Evolutionary conservation across 768 basidiomycete genomes (phyloP).

Genomic region (Lactarius psammicola): DNA sequence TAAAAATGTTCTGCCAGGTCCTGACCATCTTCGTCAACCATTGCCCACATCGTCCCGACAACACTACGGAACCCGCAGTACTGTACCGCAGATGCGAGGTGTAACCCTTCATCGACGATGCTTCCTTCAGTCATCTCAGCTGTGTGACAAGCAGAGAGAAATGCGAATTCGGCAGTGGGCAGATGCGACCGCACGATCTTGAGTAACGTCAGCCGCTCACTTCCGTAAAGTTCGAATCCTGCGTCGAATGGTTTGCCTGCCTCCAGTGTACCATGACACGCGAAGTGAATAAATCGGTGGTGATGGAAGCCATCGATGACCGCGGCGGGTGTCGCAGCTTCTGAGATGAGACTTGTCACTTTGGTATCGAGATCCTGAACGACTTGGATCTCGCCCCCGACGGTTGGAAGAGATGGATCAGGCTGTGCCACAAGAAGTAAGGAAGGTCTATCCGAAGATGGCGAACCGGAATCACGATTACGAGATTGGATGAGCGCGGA

Average conservation of each 20-base stretch:
- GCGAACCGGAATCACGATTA: too few relatives aligned
- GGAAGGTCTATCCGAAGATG: too few relatives aligned
- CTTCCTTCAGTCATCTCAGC: background rate
- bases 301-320: background rate
- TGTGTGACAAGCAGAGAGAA: conserved; percentile 7
- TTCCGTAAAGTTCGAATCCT: background rate
- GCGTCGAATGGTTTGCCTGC: background rate
- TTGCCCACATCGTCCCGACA: conserved; percentile 2
- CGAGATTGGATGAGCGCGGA: too few relatives aligned
- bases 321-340: too few relatives aligned
- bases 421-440: background rate
- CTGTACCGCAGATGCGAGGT: too few relatives aligned
- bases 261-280: conserved; percentile 12
- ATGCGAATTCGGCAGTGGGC: background rate
- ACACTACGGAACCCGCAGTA: background rate
- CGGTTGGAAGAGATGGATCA: background rate
- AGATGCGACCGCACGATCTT: background rate
- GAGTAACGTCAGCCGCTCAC: background rate
- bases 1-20: too few relatives aligned
- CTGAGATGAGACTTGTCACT: background rate
- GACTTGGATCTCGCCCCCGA: background rate
- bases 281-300: background rate
- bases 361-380: background rate
- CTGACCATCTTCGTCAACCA: background rate
- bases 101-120: background rate